phyloP scores from a whole-genome alignment of 2,329 filamentous ascomycete species.

The Thielaviopsis ethacetica region DNA sequence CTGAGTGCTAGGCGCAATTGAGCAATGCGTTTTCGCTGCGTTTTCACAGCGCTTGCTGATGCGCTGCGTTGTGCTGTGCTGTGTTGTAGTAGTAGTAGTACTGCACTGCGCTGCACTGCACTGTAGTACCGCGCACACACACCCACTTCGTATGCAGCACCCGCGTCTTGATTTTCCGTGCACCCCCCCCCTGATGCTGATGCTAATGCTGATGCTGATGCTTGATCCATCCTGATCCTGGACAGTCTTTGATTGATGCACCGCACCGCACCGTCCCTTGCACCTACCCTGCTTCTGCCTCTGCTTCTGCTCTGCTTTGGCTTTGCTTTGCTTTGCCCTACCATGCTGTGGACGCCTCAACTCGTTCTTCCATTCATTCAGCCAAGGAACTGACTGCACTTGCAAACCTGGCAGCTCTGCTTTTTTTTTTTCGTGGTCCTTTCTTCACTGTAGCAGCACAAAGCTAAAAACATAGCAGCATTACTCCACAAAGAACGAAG shows the following conservation, averaged over 20 bases:
- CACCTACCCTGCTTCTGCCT: constrained; percentile 3
- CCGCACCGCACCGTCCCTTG: constrained; percentile 5
- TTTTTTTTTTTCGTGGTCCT: background rate
- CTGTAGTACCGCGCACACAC: background rate
- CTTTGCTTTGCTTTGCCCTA: background rate
- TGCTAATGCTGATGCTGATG: background rate
- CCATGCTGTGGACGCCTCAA: too few species aligned
- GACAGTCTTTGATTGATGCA: background rate
- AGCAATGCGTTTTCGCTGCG: background rate
- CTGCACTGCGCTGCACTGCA: background rate
- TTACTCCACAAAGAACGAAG: too few species aligned
- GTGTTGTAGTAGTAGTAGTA: too few species aligned
- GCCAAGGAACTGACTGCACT: background rate
- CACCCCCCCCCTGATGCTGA: background rate
- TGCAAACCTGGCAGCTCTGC: too few species aligned
- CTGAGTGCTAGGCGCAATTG: background rate
- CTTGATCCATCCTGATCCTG: constrained; percentile 1
- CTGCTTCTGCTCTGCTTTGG: background rate
- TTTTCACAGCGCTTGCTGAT: background rate
- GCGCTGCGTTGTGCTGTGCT: background rate
- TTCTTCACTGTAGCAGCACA: background rate
- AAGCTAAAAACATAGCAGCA: background rate
- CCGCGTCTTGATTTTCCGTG: background rate
- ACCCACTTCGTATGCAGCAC: background rate
- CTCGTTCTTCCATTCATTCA: background rate